These are phyloP conservation scores for Coprinellus micaceus DNA, from an alignment of 768 basidiomycete genomes.

Conservation along the genomic window DNA sequence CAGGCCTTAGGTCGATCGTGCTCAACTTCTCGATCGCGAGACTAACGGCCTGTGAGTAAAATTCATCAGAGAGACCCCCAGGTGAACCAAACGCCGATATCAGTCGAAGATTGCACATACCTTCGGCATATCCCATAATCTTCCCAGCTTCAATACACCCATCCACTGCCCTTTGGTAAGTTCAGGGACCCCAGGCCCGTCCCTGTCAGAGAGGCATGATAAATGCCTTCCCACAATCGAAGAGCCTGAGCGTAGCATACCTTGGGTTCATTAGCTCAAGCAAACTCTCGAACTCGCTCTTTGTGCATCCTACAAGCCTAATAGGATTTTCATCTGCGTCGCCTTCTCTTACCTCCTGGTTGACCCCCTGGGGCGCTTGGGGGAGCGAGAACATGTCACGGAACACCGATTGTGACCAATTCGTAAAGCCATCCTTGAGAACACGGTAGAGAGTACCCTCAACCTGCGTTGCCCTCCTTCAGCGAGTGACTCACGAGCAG, in stretches of 20 bases:
- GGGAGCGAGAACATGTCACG: not conserved
- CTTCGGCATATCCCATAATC: conserved; percentile 1
- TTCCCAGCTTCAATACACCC: not conserved
- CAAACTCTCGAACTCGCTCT: not conserved
- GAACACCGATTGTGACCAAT: not conserved
- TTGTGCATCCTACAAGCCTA: not conserved
- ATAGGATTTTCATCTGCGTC: not conserved
- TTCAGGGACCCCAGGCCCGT: not conserved
- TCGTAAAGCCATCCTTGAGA: not conserved
- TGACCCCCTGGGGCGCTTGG: not conserved
- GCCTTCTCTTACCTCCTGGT: not conserved
- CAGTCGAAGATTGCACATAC: not conserved
- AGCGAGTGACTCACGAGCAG: not conserved
- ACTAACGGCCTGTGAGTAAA: not conserved
- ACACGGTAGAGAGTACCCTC: not conserved
- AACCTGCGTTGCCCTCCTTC: not conserved
- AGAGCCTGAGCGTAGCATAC: not conserved
- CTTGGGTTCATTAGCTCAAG: not conserved
- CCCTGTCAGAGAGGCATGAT: not conserved
- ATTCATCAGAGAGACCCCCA: not conserved
- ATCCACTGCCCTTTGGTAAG: not conserved
- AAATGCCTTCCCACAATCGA: not conserved
- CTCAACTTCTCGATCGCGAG: conserved; percentile 1
- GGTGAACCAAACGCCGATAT: not conserved
- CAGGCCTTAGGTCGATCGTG: not conserved